Evolutionary conservation across 2,329 filamentous ascomycete genomes (phyloP), one percentile per base, ranked within the genome.

Genomic region (Phoma sp.): DNA sequence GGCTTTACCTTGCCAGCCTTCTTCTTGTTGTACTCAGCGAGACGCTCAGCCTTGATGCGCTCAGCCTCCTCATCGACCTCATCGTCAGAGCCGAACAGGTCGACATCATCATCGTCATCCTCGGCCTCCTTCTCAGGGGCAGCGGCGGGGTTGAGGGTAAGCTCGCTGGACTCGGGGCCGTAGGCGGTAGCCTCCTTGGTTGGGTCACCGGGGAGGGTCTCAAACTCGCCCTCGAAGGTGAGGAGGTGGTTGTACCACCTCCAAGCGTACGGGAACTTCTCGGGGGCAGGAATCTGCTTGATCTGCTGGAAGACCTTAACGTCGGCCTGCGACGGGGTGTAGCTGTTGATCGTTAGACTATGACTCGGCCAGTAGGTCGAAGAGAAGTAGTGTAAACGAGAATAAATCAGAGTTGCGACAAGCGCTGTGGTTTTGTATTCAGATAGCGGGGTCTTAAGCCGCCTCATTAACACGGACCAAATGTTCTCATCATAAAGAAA

Each of bases 231-330:
- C 85, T 96, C 88, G 83, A 90, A 96, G 70, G 90, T 89, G 78
- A 90, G 86, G 76, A 97, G 91, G 87, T 99, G 93, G 87, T 96
- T 96, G 88, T 96, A 97, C 95, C 95, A 99, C 79, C 95, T 89
- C 75, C 91, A 91, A 74, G 89, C 92, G 82, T 96, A 84, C 73
- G 93, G 92, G 87, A 89, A 96, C 84, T 96, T 96, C 78, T 84
- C 83, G 72, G 89, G 85, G 67, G 89, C 87, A 70, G 95, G 95
- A 57, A 86, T 79, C 68, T 83, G 80, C 74, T 83, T 87, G 77
- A 97, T 79, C 73, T 90, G 90, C 87, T 98, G 96, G 90, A 90
- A 98, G 82, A 87, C 87, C 79, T 89, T 90, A 73, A 96, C 93
- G 83, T 99, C 95, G 80, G 95, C 95, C 85, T 99, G 95, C 71